Conservation (phyloP, 2,329 filamentous ascomycete genomes). For the Ascochyta lentis region DNA sequence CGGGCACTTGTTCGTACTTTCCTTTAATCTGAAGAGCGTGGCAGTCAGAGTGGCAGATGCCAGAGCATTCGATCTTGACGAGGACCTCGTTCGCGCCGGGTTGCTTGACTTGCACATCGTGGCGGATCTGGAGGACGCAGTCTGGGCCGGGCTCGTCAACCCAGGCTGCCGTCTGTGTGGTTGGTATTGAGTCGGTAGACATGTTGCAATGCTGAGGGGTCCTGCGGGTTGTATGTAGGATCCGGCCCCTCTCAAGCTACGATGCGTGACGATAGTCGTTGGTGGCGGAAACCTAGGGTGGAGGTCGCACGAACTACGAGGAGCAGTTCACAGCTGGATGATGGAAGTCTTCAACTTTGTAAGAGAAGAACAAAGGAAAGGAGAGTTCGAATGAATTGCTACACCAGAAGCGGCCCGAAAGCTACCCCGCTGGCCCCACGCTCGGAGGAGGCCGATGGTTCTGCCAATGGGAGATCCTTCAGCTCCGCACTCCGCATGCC, state of each 20-base stretch:
- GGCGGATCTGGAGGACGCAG: conserved; percentile 46
- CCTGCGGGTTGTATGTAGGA: neutral
- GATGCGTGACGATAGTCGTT: neutral
- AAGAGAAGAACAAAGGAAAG: neutral
- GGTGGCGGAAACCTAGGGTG: neutral
- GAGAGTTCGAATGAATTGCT: neutral
- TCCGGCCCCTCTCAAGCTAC: neutral
- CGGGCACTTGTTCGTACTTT: conserved; percentile 55
- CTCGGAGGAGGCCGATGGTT: conserved; percentile 10
- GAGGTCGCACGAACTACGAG: neutral
- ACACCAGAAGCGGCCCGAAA: neutral
- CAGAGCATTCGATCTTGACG: conserved; percentile 56
- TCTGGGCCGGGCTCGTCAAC: conserved; percentile 45
- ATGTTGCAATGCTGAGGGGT: neutral
- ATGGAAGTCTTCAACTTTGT: too few relatives aligned
- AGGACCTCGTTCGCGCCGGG: conserved; percentile 52
- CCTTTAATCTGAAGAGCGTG: conserved; percentile 53
- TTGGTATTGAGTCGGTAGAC: conserved; percentile 31
- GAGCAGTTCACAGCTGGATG: too few relatives aligned
- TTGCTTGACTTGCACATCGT: conserved; percentile 46
- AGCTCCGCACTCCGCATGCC: conserved; percentile 9
- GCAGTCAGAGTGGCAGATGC: conserved; percentile 58
- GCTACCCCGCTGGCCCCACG: conserved; percentile 14
- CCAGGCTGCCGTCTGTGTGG: conserved; percentile 46
- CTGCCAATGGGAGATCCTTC: conserved; percentile 8